Percentiles rank a stretch among this genome's conserved stretches.
phyloP scores from a whole-genome alignment of 495 filamentous ascomycete genomes.

The Apiosordaria backusii region DNA sequence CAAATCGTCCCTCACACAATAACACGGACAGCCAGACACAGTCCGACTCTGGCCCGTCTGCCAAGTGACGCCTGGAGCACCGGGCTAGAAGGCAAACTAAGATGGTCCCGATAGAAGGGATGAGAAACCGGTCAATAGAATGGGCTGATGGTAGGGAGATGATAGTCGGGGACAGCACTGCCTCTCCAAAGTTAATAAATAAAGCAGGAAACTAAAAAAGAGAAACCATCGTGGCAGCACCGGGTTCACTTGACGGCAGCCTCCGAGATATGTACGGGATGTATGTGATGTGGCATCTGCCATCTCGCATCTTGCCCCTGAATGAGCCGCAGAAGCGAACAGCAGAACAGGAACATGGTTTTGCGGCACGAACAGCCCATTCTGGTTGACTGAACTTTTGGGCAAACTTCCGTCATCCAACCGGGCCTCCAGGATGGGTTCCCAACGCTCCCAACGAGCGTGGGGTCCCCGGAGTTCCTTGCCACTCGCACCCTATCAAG shows the following conservation, averaged over 20 bases:
- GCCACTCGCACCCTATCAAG: slow-evolving; percentile 4
- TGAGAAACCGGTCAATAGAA: not conserved
- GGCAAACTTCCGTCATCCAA: slow-evolving; percentile 20
- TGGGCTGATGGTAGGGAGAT: not conserved
- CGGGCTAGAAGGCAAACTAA: not conserved
- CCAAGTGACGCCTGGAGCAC: slow-evolving; percentile 1
- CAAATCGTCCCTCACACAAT: not conserved
- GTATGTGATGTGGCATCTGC: not conserved
- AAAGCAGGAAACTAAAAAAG: not conserved
- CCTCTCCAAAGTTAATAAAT: not conserved
- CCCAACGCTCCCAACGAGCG: not conserved
- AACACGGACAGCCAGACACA: slow-evolving; percentile 6
- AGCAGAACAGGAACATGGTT: not conserved
- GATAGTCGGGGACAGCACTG: not conserved
- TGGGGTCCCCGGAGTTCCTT: not conserved
- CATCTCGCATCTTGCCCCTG: not conserved
- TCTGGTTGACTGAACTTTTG: slow-evolving; percentile 3
- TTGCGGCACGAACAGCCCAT: slow-evolving; percentile 5
- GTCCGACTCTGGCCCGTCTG: not conserved
- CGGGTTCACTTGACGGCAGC: not conserved
- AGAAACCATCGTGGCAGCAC: slow-evolving; percentile 2
- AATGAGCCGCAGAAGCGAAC: slow-evolving; percentile 11
- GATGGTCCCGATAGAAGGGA: slow-evolving; percentile 3
- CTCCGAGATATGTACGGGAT: not conserved
- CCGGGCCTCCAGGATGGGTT: slow-evolving; percentile 16